phyloP scores from a whole-genome alignment of 148 eudicot species.

The Amaranthus palmeri region DNA sequence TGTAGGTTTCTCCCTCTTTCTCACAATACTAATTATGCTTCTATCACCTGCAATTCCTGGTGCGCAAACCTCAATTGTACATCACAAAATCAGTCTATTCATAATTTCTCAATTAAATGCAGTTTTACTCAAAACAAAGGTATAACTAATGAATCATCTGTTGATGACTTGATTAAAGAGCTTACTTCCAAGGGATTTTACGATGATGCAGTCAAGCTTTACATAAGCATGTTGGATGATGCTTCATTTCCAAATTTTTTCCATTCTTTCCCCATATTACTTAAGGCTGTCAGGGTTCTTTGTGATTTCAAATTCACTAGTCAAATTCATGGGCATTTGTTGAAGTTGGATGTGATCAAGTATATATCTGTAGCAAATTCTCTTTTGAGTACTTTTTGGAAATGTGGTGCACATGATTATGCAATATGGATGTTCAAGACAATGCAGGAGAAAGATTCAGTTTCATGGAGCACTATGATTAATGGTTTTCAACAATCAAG shows the following conservation, averaged over 20 bases:
- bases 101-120: not conserved
- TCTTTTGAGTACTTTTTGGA: conserved; percentile 30
- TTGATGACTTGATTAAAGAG: conserved; percentile 25
- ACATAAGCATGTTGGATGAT: conserved; percentile 19
- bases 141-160: conserved; percentile 9
- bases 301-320: conserved; percentile 18
- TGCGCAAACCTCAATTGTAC: not conserved
- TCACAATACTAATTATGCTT: not conserved
- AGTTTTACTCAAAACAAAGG: not conserved
- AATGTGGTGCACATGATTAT: conserved; percentile 23
- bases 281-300: conserved; percentile 32
- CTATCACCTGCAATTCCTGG: conserved; percentile 10
- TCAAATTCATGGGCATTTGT: conserved; percentile 33
- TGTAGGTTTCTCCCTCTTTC: conserved; percentile 1
- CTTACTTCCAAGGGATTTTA: conserved; percentile 20
- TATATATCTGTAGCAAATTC: conserved; percentile 32
- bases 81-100: conserved; percentile 11
- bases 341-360: conserved; percentile 27
- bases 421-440: conserved; percentile 26
- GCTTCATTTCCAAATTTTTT: conserved; percentile 7
- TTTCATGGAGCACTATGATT: conserved; percentile 37
- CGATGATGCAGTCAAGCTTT: conserved; percentile 25
- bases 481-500: conserved; percentile 29
- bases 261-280: conserved; percentile 24
- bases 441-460: conserved; percentile 27